A percentile compares a stretch with the other conserved stretches of the same genome.
These are phyloP conservation scores for Mantamonas sphyraenae DNA, from an alignment of 78 protist species.

Conservation along the genomic window DNA sequence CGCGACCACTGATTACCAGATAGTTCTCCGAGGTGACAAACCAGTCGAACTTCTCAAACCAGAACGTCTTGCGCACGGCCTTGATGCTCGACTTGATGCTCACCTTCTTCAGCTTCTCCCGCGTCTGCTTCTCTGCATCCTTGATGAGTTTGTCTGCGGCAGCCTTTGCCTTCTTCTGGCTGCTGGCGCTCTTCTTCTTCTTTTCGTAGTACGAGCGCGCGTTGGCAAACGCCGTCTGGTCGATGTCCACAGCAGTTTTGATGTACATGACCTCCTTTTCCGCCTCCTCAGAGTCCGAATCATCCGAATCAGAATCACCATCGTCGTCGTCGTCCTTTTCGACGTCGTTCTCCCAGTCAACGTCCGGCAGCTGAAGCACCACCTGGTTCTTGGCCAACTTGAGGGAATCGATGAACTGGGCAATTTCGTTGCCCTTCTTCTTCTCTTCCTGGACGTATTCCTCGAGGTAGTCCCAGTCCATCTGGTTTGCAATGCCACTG, in stretches of 20 bases:
- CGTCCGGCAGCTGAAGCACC: not conserved
- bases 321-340: slow-evolving; percentile 34
- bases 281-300: slow-evolving; percentile 9
- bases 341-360: too few species aligned
- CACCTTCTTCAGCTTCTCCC: slow-evolving; percentile 10
- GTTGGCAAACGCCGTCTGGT: slow-evolving; percentile 80
- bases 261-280: slow-evolving; percentile 41
- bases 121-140: slow-evolving; percentile 47
- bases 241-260: too few species aligned
- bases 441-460: slow-evolving; percentile 8
- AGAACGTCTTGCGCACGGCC: slow-evolving; percentile 63
- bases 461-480: slow-evolving; percentile 72
- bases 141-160: slow-evolving; percentile 51
- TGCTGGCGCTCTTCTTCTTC: slow-evolving; percentile 54
- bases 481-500: slow-evolving; percentile 33
- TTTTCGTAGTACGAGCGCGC: slow-evolving; percentile 57
- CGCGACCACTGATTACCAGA: slow-evolving; percentile 85
- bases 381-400: slow-evolving; percentile 16
- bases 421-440: slow-evolving; percentile 20
- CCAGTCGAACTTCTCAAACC: slow-evolving; percentile 97
- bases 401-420: not conserved
- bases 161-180: slow-evolving; percentile 64
- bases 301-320: slow-evolving; percentile 21
- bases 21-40: slow-evolving; percentile 82
- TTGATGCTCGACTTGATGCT: slow-evolving; percentile 20